Conservation (phyloP, 345 rosid genomes). For the Melaleuca alternifolia region DNA sequence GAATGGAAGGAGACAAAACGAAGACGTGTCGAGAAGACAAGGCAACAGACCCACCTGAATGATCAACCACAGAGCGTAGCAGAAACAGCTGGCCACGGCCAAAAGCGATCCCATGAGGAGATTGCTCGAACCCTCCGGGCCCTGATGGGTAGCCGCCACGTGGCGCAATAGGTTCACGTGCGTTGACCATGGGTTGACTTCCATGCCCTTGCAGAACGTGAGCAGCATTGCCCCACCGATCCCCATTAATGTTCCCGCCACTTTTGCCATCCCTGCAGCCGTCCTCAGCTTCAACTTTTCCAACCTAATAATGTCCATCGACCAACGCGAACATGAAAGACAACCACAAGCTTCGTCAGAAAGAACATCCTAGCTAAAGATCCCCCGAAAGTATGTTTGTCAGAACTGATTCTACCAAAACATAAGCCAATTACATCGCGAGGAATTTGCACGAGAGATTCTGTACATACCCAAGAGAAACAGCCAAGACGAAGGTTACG, state of each 20-base stretch:
- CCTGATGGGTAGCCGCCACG: not conserved
- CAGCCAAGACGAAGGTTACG: not conserved
- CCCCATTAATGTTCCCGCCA: slow-evolving; percentile 60
- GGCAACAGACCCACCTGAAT: slow-evolving; percentile 25
- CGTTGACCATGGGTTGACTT: not conserved
- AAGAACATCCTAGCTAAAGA: not conserved
- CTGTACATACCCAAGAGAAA: not conserved
- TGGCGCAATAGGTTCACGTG: not conserved
- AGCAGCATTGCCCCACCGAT: slow-evolving; percentile 82
- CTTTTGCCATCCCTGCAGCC: slow-evolving; percentile 52
- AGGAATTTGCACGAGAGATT: not conserved
- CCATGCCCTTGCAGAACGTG: slow-evolving; percentile 68
- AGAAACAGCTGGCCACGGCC: slow-evolving; percentile 9
- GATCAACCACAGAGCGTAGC: slow-evolving; percentile 22
- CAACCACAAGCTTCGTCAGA: not conserved
- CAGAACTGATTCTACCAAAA: not conserved
- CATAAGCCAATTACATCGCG: not conserved
- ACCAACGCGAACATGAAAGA: not conserved
- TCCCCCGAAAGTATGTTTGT: not conserved
- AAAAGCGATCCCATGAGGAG: slow-evolving; percentile 7
- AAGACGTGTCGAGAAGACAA: not conserved
- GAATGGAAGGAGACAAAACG: not conserved
- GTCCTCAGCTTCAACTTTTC: slow-evolving; percentile 54
- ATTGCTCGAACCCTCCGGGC: not conserved
- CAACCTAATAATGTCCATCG: slow-evolving; percentile 21